Base-by-base conservation (phyloP, 1,284 basidiomycete species). In the Stygiomarasmius scandens region DNA sequence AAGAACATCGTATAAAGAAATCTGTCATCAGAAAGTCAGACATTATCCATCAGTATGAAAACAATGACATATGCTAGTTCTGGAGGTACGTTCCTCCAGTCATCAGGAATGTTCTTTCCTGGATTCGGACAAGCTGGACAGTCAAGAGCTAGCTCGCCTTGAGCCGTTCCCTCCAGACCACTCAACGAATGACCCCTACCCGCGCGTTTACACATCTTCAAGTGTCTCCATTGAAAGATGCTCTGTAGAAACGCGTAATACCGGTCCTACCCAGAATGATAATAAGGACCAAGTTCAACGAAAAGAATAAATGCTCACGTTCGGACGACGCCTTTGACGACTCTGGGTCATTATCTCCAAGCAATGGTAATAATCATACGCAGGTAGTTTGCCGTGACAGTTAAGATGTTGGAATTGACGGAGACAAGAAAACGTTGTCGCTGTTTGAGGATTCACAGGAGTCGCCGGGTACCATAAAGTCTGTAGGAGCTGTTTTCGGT, bases 101-200 rank as follows among this genome's bases (percentile, higher is more conserved):
- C 60, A 0, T 48, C 46, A 12, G 71, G 69, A 1, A 75, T 55
- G 59, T 77, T 77, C 24, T 64, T 63, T 1, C 63, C 69, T 0
- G 67, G 68, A 2, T 69, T 61, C 0, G 74, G 74, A 54, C 74
- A 76, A 1, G 73, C 71, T 5, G 70, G 74, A 57, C 74, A 77
- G 29, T 32, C 29, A 6, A 32, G 29, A 5, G 29, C 29, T 2
- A 60, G 27, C n/a, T 55, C 58, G 1, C 62, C 56, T 2, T 27
- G 50, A 11, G 9, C 2, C 1, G 62, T 67, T 11, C 49, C 56
- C 10, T 29, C 44, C 14, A 63, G 51, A 0, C 60, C 58, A 6
- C 2, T 16, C 0, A 47, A 43, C 23, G 62, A 59, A 49, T 63
- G 64, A 0, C 52, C 61, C 11, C 59, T 24, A 0, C 64, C 60